Conservation (phyloP, 1,139 yeast species). For the Hyphopichia khmerensis region DNA sequence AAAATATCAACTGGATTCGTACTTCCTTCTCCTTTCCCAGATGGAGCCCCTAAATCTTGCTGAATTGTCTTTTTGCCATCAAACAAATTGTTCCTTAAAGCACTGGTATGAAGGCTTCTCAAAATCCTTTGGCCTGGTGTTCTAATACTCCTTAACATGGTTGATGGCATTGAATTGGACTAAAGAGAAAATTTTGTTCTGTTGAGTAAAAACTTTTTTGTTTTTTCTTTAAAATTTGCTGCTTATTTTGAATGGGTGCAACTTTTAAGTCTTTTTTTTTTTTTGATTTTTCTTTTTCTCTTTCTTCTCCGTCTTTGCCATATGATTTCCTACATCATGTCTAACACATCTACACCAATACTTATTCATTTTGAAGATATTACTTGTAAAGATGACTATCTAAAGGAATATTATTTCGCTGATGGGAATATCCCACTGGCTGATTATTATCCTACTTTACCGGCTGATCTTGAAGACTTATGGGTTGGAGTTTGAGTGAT, state of each 20-base stretch:
- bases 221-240: neutral
- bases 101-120: too few relatives aligned
- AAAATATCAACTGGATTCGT: conserved; percentile 47
- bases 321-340: too few relatives aligned
- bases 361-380: too few relatives aligned
- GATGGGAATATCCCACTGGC: conserved; percentile 6
- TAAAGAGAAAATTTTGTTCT: neutral
- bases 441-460: neutral
- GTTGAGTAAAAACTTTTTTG: neutral
- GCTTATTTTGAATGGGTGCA: conserved; percentile 1
- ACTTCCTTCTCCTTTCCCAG: conserved; percentile 39
- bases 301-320: too few relatives aligned
- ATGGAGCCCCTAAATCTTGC: conserved; percentile 28
- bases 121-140: too few relatives aligned
- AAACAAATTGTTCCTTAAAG: conserved; percentile 15
- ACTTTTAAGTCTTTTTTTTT: neutral
- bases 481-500: neutral
- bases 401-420: conserved; percentile 4
- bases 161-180: too few relatives aligned
- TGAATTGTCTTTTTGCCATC: conserved; percentile 29
- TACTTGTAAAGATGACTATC: neutral
- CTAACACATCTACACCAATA: too few relatives aligned
- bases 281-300: neutral
- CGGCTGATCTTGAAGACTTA: neutral
- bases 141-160: too few relatives aligned